Conservation (phyloP, 345 rosid species). For the Lumnitzera racemosa region DNA sequence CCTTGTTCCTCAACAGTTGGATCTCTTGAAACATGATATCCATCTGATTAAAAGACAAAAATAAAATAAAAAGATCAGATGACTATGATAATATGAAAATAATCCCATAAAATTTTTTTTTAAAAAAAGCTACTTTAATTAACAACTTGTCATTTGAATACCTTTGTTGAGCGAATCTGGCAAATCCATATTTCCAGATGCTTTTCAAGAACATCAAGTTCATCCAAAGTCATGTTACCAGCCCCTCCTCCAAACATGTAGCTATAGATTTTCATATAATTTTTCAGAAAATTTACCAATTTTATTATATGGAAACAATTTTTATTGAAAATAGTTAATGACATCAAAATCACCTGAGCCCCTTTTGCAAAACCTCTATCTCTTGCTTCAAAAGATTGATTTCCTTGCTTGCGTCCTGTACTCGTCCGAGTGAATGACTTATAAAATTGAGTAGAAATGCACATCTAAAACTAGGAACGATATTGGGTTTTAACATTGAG, state of each 20-base stretch:
- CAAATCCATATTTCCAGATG: constrained; percentile 81
- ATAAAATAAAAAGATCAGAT: background rate
- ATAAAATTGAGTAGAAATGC: no score
- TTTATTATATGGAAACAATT: constrained; percentile 4
- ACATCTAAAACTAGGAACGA: no score
- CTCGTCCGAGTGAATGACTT: no score
- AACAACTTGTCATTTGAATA: constrained; percentile 7
- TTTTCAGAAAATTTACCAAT: background rate
- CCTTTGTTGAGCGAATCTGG: constrained; percentile 84
- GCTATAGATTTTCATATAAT: constrained; percentile 10
- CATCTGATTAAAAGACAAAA: constrained; percentile 37
- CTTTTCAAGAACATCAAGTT: constrained; percentile 67
- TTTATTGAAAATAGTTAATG: background rate
- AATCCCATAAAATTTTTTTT: no score
- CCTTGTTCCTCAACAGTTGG: constrained; percentile 70
- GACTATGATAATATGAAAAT: background rate
- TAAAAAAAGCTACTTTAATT: no score
- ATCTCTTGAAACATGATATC: constrained; percentile 75
- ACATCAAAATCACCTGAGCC: constrained; percentile 39
- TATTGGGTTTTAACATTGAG: no score
- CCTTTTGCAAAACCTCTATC: constrained; percentile 65
- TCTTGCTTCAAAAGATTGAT: constrained; percentile 59
- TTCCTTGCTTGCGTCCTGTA: constrained; percentile 59
- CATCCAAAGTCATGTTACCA: constrained; percentile 61
- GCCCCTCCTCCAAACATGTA: constrained; percentile 79